Evolutionary conservation across 2,329 filamentous ascomycete species (phyloP).

Genomic region (Penicillium sp.): DNA sequence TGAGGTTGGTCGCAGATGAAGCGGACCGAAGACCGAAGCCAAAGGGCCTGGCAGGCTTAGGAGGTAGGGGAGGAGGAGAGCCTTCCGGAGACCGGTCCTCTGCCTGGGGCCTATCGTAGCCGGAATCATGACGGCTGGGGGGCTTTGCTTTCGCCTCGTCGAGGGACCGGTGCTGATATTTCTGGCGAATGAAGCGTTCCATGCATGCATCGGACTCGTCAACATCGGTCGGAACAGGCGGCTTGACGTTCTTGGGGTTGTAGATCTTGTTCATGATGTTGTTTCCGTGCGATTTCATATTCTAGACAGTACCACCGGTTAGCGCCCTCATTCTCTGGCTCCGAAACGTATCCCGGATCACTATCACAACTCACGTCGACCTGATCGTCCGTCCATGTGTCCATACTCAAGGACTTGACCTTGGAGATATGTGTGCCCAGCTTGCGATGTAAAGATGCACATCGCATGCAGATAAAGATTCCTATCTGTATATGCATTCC

Average conservation of each 20-base stretch:
- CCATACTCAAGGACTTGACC: constrained; percentile 97
- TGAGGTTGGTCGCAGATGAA: constrained; percentile 59
- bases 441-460: constrained; percentile 88
- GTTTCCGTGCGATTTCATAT: constrained; percentile 91
- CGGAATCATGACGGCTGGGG: constrained; percentile 47
- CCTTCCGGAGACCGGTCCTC: constrained; percentile 41
- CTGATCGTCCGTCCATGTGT: constrained; percentile 91
- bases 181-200: constrained; percentile 89
- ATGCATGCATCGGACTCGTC: constrained; percentile 91
- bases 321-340: too few relatives aligned
- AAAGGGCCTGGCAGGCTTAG: constrained; percentile 53
- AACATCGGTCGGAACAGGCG: constrained; percentile 76
- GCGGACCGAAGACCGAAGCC: constrained; percentile 58
- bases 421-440: constrained; percentile 96
- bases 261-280: constrained; percentile 73
- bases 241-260: constrained; percentile 74
- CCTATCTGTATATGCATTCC: too few relatives aligned
- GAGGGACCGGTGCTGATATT: constrained; percentile 66
- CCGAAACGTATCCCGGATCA: too few relatives aligned
- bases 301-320: too few relatives aligned
- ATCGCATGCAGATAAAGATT: constrained; percentile 95
- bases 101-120: constrained; percentile 44
- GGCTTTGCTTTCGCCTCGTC: constrained; percentile 40
- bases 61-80: constrained; percentile 49
- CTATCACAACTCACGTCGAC: constrained; percentile 84